Evolutionary conservation across 78 protist genomes (phyloP), one percentile per base, ranked within the genome.

Genomic region (Dictyostelium citrinum): DNA sequence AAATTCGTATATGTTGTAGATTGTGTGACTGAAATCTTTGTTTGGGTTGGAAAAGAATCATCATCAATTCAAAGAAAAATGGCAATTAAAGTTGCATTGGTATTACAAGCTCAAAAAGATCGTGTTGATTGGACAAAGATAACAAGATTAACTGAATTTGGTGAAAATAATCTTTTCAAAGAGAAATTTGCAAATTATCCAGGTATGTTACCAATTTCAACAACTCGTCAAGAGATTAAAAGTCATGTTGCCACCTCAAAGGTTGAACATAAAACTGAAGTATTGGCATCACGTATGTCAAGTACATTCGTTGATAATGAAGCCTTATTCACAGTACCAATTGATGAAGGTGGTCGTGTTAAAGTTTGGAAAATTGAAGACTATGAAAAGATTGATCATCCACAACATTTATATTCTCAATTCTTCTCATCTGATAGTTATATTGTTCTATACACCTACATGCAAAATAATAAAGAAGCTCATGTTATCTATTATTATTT

Each of bases 31-130:
- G 96, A 95, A 43, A 46, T 95, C 37, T 95, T 27, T 80, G 49
- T 95, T 31, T 95, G 96, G 96, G 55, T 86, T 22, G 96, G 96
- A 46, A 95, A 95, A 72, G 90, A 75, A 60, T 95, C 96, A 33
- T 70, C 90, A 22, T 31, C 79, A 22, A 7, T 29, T 6, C 96
- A 92, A 72, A 67, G 96, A 79, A 92, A 84, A 49, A 84, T 92
- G 90, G 96, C 84, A n/a, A 39, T 27, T 37, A 72, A 80, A 22
- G 90, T 92, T 9, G 91, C 96, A 27, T 31, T 60, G 68, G 96
- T 75, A 33, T 35, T 82, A 51, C 46, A 67, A 31, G 67, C 68
- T 22, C 90, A 90, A 45, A 37, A 31, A 8, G 90, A 83, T 49
- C 91, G 90, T 46, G 7, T 7, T 17, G 71, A 55, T 5, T 82